A percentile compares a stretch with the other conserved stretches of the same genome.
These are phyloP conservation scores for Skeletonema costatum DNA, from an alignment of 108 stramenopile species.

Conservation along the genomic window DNA sequence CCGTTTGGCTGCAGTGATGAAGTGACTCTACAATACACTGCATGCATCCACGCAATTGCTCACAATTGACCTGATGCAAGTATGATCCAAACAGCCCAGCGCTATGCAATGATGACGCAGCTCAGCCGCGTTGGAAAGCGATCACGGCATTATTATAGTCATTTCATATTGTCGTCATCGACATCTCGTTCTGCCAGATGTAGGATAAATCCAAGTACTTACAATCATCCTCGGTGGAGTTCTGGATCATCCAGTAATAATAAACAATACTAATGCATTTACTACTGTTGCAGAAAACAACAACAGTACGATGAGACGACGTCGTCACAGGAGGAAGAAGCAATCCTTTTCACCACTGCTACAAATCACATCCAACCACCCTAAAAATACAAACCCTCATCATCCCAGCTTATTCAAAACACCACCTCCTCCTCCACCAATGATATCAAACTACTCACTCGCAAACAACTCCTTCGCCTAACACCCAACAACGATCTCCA, in stretches of 20 bases:
- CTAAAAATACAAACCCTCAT: conserved; percentile 17
- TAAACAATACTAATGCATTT: not conserved
- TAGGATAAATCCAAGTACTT: not conserved
- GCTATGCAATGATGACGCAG: not conserved
- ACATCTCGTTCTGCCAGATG: not conserved
- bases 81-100: not conserved
- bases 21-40: no score
- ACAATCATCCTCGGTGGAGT: not conserved
- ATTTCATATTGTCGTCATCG: not conserved
- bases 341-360: conserved; percentile 15
- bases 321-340: not conserved
- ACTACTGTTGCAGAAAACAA: not conserved
- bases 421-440: not conserved
- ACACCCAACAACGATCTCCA: conserved; percentile 24
- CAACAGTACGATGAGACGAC: not conserved
- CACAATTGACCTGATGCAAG: not conserved
- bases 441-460: conserved; percentile 16
- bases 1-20: no score
- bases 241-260: not conserved
- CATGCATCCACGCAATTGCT: not conserved
- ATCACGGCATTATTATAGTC: not conserved
- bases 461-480: conserved; percentile 31
- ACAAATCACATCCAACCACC: conserved; percentile 23
- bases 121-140: not conserved
- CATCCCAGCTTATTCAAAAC: not conserved